Evolutionary conservation across 2,329 filamentous ascomycete genomes (phyloP).

Genomic region (Thermothelomyces thermophilus): DNA sequence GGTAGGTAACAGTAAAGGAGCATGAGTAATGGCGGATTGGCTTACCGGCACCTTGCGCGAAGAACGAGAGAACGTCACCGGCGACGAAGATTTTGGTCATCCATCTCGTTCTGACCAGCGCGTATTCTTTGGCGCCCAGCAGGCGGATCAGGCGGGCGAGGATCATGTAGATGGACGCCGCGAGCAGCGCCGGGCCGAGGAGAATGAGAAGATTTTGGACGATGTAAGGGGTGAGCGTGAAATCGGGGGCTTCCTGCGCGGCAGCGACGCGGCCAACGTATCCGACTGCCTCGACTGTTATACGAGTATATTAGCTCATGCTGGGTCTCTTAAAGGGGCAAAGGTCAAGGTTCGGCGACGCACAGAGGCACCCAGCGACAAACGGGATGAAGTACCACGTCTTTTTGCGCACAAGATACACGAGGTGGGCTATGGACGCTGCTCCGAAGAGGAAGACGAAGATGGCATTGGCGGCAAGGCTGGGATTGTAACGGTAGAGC

Average conservation of each 20-base stretch:
- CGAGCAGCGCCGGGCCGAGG: conserved; percentile 36
- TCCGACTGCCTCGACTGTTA: conserved; percentile 45
- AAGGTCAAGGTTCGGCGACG: too few species aligned
- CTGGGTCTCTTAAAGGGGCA: too few species aligned
- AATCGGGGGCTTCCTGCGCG: conserved; percentile 34
- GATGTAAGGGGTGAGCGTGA: conserved; percentile 33
- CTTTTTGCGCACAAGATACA: conserved; percentile 32
- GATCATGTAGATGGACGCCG: conserved; percentile 42
- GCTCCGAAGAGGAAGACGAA: conserved; percentile 36
- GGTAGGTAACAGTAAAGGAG: too few species aligned
- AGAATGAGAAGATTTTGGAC: conserved; percentile 37
- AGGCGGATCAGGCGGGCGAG: conserved; percentile 35
- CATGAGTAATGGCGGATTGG: background rate
- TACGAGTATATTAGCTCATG: too few species aligned
- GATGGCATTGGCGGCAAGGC: conserved; percentile 34
- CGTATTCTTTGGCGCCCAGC: conserved; percentile 35
- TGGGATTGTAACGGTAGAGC: conserved; percentile 42
- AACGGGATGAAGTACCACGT: conserved; percentile 48
- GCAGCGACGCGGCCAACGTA: conserved; percentile 45
- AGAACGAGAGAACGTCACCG: conserved; percentile 42
- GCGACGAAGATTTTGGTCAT: conserved; percentile 46
- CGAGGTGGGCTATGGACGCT: conserved; percentile 32
- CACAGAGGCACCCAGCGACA: conserved; percentile 46
- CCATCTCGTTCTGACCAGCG: conserved; percentile 37
- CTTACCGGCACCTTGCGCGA: conserved; percentile 39